These are phyloP conservation scores for Mortierella sp. DNA, from an alignment of 371 early-diverging fungal species.

Conservation along the genomic window DNA sequence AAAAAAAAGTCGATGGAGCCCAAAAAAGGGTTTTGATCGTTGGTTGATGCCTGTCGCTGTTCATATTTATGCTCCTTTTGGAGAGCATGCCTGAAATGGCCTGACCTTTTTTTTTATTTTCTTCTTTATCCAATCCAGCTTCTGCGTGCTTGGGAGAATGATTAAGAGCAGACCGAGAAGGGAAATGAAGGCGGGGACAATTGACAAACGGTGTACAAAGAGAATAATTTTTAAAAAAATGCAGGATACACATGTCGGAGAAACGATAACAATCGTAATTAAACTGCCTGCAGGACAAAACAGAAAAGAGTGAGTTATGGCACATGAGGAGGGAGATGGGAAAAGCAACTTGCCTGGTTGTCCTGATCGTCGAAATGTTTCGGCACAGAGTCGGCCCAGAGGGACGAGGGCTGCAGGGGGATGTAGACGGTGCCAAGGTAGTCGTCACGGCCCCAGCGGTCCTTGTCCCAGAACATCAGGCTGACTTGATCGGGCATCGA, in stretches of 20 bases:
- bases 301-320: neutral
- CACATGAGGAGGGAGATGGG: no score
- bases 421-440: slow-evolving; percentile 49
- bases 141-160: neutral
- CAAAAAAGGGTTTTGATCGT: slow-evolving; percentile 8
- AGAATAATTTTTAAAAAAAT: no score
- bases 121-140: neutral
- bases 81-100: slow-evolving; percentile 9
- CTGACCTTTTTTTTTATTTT: slow-evolving; percentile 5
- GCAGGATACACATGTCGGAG: neutral
- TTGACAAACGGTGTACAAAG: neutral
- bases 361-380: slow-evolving; percentile 65
- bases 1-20: slow-evolving; percentile 12
- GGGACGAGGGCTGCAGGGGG: slow-evolving; percentile 36
- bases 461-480: slow-evolving; percentile 75
- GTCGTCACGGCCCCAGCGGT: slow-evolving; percentile 64
- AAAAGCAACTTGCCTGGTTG: slow-evolving; percentile 56
- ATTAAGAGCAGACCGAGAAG: slow-evolving; percentile 1
- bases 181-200: neutral
- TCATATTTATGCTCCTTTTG: neutral
- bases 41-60: neutral
- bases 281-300: neutral
- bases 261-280: neutral
- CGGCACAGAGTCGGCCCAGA: slow-evolving; percentile 42
- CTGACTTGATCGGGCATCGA: slow-evolving; percentile 61